Conservation (phyloP, 768 basidiomycete species). For the Collybiopsis confluens region DNA sequence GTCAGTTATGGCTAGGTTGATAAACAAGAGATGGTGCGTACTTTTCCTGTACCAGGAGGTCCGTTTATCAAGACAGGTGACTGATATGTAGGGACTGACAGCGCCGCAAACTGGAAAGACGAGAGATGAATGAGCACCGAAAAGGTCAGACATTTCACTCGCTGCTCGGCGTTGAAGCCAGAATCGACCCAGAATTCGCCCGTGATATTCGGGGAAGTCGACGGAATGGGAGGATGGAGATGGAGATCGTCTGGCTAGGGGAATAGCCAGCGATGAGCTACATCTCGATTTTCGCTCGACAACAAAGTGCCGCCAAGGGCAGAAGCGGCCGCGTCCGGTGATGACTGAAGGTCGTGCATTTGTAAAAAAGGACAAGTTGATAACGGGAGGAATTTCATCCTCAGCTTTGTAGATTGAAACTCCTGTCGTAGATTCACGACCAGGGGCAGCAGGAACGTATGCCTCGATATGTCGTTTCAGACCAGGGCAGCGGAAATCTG, state of each 20-base stretch:
- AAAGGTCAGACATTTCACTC: constrained; percentile 21
- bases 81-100: constrained; percentile 36
- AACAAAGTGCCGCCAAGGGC: constrained; percentile 23
- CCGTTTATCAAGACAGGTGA: constrained; percentile 44
- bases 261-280: constrained; percentile 42
- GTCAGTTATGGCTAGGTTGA: neutral
- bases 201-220: constrained; percentile 21
- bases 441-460: constrained; percentile 19
- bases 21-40: constrained; percentile 12
- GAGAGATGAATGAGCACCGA: constrained; percentile 1
- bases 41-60: constrained; percentile 52
- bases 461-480: constrained; percentile 36
- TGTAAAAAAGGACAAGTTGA: constrained; percentile 47
- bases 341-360: constrained; percentile 36
- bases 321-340: constrained; percentile 38
- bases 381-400: constrained; percentile 34
- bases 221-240: constrained; percentile 14
- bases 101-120: constrained; percentile 34
- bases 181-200: constrained; percentile 38
- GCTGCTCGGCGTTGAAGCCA: constrained; percentile 45
- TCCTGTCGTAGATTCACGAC: constrained; percentile 6
- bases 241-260: constrained; percentile 31
- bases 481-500: constrained; percentile 37
- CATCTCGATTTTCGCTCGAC: constrained; percentile 16
- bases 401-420: constrained; percentile 25